Evolutionary conservation across 805 yeast species (phyloP).

Genomic region (Debaryomyces tyrocola): DNA sequence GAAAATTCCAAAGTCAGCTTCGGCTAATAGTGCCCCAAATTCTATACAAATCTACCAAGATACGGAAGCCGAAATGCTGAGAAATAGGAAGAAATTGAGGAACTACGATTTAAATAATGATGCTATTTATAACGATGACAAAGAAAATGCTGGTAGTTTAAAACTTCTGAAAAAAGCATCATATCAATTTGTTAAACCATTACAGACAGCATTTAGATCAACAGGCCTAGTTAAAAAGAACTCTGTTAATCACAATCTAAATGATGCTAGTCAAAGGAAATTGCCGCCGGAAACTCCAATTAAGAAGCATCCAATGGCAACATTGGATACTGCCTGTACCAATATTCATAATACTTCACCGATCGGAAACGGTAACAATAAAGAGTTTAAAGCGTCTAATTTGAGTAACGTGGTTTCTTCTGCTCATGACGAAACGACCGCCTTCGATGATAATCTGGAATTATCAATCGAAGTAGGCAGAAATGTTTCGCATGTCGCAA

Average conservation of each 20-base stretch:
- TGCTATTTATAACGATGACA: conserved; percentile 33
- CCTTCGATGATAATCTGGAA: conserved; percentile 20
- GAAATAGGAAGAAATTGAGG: conserved; percentile 1
- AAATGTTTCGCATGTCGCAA: conserved; percentile 21
- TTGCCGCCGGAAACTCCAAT: conserved; percentile 47
- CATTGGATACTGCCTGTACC: conserved; percentile 22
- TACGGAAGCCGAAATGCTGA: conserved; percentile 4
- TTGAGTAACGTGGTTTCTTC: conserved; percentile 16
- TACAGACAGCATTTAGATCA: conserved; percentile 80
- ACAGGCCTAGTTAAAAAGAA: conserved; percentile 66
- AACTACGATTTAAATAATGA: conserved; percentile 1
- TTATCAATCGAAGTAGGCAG: conserved; percentile 43
- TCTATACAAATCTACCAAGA: conserved; percentile 27
- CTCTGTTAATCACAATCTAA: conserved; percentile 17
- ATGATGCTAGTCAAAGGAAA: conserved; percentile 18
- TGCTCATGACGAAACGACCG: conserved; percentile 16
- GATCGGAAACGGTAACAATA: neutral
- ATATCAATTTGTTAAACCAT: conserved; percentile 74
- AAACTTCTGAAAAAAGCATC: conserved; percentile 19
- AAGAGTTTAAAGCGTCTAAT: conserved; percentile 5
- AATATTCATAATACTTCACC: neutral
- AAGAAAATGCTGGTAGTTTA: conserved; percentile 26
- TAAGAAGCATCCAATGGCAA: conserved; percentile 40
- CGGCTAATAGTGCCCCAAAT: conserved; percentile 11
- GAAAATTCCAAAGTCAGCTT: conserved; percentile 17